These are phyloP conservation scores for Leccinum broughii DNA, from an alignment of 768 basidiomycete genomes.

Conservation along the genomic window DNA sequence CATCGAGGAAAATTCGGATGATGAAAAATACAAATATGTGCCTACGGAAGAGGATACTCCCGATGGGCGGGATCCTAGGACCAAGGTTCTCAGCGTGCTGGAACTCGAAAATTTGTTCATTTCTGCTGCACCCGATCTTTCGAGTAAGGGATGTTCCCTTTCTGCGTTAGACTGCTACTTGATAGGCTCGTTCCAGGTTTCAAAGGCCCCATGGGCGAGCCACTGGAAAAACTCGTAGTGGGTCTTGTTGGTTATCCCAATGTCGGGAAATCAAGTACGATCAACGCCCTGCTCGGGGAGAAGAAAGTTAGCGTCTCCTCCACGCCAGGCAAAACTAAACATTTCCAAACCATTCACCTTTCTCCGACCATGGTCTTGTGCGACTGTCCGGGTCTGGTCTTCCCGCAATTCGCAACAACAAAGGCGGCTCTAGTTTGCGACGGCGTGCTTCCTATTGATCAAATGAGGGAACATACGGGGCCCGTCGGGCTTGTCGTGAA, in stretches of 20 bases:
- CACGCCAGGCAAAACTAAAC: constrained; percentile 98
- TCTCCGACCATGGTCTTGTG: constrained; percentile 85
- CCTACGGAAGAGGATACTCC: constrained; percentile 54
- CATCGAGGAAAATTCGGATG: constrained; percentile 32
- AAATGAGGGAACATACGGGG: constrained; percentile 90
- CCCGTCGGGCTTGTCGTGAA: constrained; percentile 77
- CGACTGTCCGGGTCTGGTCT: constrained; percentile 97
- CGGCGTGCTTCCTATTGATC: constrained; percentile 96
- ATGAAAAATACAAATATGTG: constrained; percentile 47
- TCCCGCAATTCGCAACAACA: constrained; percentile 97
- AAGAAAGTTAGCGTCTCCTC: constrained; percentile 98
- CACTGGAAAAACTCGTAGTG: constrained; percentile 67
- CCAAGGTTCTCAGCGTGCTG: constrained; percentile 76
- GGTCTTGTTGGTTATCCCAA: constrained; percentile 98
- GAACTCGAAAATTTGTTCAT: constrained; percentile 87
- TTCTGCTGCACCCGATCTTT: constrained; percentile 66
- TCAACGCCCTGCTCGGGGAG: constrained; percentile 93
- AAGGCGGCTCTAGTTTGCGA: constrained; percentile 96
- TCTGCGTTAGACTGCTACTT: neutral
- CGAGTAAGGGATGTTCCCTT: constrained; percentile 45
- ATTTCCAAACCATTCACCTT: constrained; percentile 98
- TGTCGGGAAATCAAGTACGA: constrained; percentile 97
- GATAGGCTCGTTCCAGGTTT: constrained; percentile 52
- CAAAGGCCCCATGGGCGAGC: constrained; percentile 52
- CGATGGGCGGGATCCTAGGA: constrained; percentile 61